phyloP scores from a whole-genome alignment of 331 rosid genomes.

The Erythrophleum ivorense region DNA sequence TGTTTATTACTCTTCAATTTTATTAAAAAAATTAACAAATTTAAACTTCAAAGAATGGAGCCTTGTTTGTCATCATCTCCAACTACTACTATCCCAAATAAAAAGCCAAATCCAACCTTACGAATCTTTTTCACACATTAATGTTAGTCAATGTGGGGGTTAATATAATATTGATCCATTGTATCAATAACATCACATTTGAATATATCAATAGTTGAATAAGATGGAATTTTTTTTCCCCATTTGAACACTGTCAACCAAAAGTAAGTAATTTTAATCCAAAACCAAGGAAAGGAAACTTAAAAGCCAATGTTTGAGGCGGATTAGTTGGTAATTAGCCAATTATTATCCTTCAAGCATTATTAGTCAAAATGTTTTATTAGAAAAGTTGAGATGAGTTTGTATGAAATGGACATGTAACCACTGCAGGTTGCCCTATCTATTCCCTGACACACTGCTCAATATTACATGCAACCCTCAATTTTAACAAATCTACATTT shows the following conservation, averaged over 20 bases:
- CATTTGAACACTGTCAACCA: neutral
- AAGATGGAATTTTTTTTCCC: too few species aligned
- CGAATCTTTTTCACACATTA: neutral
- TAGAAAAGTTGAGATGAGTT: neutral
- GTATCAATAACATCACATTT: neutral
- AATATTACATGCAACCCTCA: neutral
- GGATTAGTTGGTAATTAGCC: conserved; percentile 27
- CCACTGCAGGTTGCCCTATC: conserved; percentile 16
- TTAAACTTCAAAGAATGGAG: neutral
- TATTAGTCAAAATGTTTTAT: neutral
- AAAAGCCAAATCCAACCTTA: neutral
- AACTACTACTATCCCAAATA: neutral
- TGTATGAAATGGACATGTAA: conserved; percentile 25
- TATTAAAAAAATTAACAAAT: neutral
- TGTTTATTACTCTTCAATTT: neutral
- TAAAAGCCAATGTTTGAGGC: conserved; percentile 38
- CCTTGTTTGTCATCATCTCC: neutral
- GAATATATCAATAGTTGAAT: neutral
- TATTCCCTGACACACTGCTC: neutral
- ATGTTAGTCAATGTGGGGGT: neutral
- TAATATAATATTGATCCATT: neutral
- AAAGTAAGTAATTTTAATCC: neutral
- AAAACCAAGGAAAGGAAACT: neutral
- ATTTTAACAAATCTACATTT: neutral
- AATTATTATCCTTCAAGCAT: neutral